These are phyloP conservation scores for Starmerella apis DNA, from an alignment of 805 yeast genomes.

Conservation along the genomic window DNA sequence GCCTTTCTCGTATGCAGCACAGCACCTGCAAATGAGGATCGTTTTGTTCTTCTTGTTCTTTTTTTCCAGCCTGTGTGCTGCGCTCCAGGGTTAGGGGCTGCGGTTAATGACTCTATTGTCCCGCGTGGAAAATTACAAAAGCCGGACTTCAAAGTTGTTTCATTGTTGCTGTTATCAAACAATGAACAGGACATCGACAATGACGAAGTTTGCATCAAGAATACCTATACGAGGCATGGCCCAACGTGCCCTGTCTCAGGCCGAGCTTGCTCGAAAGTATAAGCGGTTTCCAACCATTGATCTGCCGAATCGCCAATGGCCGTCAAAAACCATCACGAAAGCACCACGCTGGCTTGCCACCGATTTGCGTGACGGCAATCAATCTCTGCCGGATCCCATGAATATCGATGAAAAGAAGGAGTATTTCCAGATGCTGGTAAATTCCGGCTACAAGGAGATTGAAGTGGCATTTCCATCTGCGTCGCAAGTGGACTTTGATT, in stretches of 20 bases:
- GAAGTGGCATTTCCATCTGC: conserved; percentile 79
- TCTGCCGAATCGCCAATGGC: conserved; percentile 63
- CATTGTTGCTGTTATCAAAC: neutral
- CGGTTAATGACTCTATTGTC: neutral
- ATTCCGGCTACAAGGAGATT: conserved; percentile 70
- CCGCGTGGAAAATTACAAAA: conserved; percentile 3
- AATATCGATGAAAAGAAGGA: conserved; percentile 63
- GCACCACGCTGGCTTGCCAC: conserved; percentile 79
- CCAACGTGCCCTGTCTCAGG: conserved; percentile 17
- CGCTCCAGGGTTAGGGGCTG: neutral
- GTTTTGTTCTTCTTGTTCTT: neutral
- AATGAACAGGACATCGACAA: neutral
- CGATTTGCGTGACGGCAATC: conserved; percentile 76
- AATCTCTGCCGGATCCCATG: conserved; percentile 80
- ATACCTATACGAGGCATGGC: neutral
- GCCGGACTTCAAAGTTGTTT: neutral
- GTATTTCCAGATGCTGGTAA: conserved; percentile 57
- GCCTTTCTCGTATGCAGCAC: neutral
- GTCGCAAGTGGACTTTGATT: conserved; percentile 69
- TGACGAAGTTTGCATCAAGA: neutral
- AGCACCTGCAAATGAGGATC: neutral
- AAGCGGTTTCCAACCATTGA: conserved; percentile 44
- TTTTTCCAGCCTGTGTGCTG: neutral
- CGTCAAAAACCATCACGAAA: conserved; percentile 43
- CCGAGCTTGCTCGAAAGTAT: conserved; percentile 38